Evolutionary conservation across 2,329 filamentous ascomycete genomes (phyloP), one percentile per base, ranked within the genome.

Genomic region (Talaromyces sp.): DNA sequence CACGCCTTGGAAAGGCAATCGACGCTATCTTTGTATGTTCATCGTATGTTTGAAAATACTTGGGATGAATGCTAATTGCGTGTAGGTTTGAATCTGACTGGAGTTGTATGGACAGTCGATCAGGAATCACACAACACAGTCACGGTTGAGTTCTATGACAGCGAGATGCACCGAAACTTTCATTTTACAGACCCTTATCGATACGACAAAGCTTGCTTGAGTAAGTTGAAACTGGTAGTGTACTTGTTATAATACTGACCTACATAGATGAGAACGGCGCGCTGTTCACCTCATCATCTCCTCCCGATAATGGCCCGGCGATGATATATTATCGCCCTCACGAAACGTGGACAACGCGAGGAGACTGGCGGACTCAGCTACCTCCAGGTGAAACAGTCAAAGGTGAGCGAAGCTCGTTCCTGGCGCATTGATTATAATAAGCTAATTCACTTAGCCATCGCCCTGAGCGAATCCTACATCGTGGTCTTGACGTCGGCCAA

Each of bases 61-160:
- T 25, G 9, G 11, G 31, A 56, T 62, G 15, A 7, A 6, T 19
- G 43, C 71, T 76, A 59, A 76, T 59, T 37, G 9, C 10, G 1
- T 10, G 11, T 40, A 78, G 77, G 75, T 68, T 82, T 97, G 40
- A 97, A 97, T 69, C 78, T 99, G 60, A 89, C 92, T 55, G 94
- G 95, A 0, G 94, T 95, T 68, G 89, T 97, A 8, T 99, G 94
- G 91, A 97, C 93, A 0, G 90, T 99, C 17, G 89, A 96, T 65
- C 94, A 99, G 73, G 92, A 97, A 68, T 89, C 88, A 0, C 88
- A 93, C 66, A 85, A 97, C 70, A 99, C 94, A 1, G 87, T 99
- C 10, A 97, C 92, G 0, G 92, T 97, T 1, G 94, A 97, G 67
- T 99, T 99, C 71, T 97, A 97, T 71, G 95, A 99, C 72, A 88